phyloP scores from a whole-genome alignment of 768 basidiomycete species.

The Boletus reticulatus region DNA sequence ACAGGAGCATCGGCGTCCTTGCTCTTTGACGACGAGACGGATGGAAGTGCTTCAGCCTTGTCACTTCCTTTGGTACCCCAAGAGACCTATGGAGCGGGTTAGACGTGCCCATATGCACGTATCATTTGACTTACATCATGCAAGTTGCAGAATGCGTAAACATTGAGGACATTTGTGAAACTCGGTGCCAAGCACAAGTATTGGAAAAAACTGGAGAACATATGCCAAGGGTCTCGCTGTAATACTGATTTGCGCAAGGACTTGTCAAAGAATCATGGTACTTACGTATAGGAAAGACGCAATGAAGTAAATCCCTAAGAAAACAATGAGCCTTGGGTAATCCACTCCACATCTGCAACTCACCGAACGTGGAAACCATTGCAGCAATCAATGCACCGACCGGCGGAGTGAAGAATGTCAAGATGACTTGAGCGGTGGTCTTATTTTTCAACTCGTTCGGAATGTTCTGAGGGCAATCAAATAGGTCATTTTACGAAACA shows the following conservation, averaged over 20 bases:
- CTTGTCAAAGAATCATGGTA: slow-evolving; percentile 6
- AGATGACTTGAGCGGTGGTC: slow-evolving; percentile 47
- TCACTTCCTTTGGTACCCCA: slow-evolving; percentile 97
- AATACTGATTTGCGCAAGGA: slow-evolving; percentile 5
- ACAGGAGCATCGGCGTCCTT: slow-evolving; percentile 73
- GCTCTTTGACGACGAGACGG: slow-evolving; percentile 80
- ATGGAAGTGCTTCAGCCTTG: slow-evolving; percentile 89
- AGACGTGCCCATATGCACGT: not conserved
- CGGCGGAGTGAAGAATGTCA: slow-evolving; percentile 68
- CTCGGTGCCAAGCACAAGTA: slow-evolving; percentile 88
- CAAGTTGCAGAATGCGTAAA: slow-evolving; percentile 96
- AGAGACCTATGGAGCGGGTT: slow-evolving; percentile 51
- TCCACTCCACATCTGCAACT: slow-evolving; percentile 12
- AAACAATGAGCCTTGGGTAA: slow-evolving; percentile 5
- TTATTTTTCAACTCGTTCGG: slow-evolving; percentile 50
- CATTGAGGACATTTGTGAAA: slow-evolving; percentile 93
- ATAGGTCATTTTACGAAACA: not conserved
- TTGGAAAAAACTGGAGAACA: slow-evolving; percentile 92
- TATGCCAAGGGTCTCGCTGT: slow-evolving; percentile 96
- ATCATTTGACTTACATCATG: slow-evolving; percentile 61
- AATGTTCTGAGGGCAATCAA: slow-evolving; percentile 41
- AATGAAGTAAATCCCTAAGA: slow-evolving; percentile 70
- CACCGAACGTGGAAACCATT: slow-evolving; percentile 84
- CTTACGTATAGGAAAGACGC: slow-evolving; percentile 85
- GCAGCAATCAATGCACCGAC: slow-evolving; percentile 83